Evolutionary conservation across 1,284 basidiomycete genomes (phyloP).

Genomic region (Austroboletus niveus): DNA sequence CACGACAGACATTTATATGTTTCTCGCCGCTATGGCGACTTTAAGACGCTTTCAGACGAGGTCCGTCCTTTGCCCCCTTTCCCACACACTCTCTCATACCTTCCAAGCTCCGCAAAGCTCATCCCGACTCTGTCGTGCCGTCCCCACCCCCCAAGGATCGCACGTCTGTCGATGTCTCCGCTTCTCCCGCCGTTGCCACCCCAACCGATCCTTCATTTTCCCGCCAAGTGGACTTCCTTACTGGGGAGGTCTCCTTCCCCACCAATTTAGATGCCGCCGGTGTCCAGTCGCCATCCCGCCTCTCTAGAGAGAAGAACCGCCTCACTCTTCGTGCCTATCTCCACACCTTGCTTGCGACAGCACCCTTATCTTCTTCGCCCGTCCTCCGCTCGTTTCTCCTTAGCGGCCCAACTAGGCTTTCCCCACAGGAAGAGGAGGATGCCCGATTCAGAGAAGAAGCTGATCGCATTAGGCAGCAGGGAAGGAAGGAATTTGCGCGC

Average conservation of each 20-base stretch:
- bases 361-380: constrained; percentile 78
- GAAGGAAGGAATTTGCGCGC: constrained; percentile 78
- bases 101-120: constrained; percentile 73
- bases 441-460: constrained; percentile 81
- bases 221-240: constrained; percentile 1
- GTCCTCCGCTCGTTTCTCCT: constrained; percentile 87
- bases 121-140: constrained; percentile 77
- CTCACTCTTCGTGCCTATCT: constrained; percentile 93
- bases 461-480: constrained; percentile 87
- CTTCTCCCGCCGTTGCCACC: constrained; percentile 9
- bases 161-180: constrained; percentile 57
- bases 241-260: constrained; percentile 4
- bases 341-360: constrained; percentile 73
- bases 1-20: constrained; percentile 81
- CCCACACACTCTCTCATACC: constrained; percentile 13
- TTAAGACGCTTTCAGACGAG: constrained; percentile 82
- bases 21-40: constrained; percentile 93
- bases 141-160: constrained; percentile 86
- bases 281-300: constrained; percentile 39
- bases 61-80: constrained; percentile 41
- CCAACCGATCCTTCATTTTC: background rate
- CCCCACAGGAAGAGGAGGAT: constrained; percentile 78
- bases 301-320: constrained; percentile 92
- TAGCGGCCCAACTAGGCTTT: constrained; percentile 72
- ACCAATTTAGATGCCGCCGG: constrained; percentile 4